Percentiles rank a stretch among this genome's conserved stretches.
These are phyloP conservation scores for Xylona heveae DNA, from an alignment of 495 filamentous ascomycete genomes.

Conservation along the genomic window DNA sequence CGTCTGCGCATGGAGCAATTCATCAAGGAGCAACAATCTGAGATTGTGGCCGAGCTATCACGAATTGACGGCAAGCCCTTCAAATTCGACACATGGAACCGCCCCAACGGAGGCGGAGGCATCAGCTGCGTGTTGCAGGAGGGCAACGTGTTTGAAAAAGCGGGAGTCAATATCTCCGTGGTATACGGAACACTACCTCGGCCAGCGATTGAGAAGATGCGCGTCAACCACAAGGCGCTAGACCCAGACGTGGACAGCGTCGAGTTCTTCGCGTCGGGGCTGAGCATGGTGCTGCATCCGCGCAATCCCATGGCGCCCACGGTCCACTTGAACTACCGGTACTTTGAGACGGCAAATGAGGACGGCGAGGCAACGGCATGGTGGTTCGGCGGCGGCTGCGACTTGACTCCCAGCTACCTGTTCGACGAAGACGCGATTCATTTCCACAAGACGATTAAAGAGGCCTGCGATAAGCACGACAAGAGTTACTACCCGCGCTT, in stretches of 20 bases:
- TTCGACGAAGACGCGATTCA: slow-evolving; percentile 94
- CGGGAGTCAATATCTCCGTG: slow-evolving; percentile 82
- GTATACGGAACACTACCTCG: slow-evolving; percentile 86
- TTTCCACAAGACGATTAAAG: slow-evolving; percentile 87
- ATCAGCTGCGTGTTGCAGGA: slow-evolving; percentile 89
- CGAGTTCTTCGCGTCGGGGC: slow-evolving; percentile 83
- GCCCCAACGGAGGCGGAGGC: slow-evolving; percentile 66
- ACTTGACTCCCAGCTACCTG: slow-evolving; percentile 83
- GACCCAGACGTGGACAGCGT: slow-evolving; percentile 55
- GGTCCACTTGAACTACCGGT: slow-evolving; percentile 95
- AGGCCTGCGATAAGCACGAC: slow-evolving; percentile 84
- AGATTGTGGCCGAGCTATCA: slow-evolving; percentile 65
- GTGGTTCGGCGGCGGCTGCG: slow-evolving; percentile 96
- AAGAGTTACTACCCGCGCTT: slow-evolving; percentile 82
- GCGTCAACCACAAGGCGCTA: slow-evolving; percentile 83
- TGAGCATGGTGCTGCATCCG: slow-evolving; percentile 85
- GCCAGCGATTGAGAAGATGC: slow-evolving; percentile 80
- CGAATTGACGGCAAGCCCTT: slow-evolving; percentile 62
- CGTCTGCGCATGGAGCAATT: slow-evolving; percentile 91
- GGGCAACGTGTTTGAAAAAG: slow-evolving; percentile 95
- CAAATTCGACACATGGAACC: slow-evolving; percentile 63
- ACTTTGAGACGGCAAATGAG: slow-evolving; percentile 85
- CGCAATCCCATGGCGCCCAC: slow-evolving; percentile 92
- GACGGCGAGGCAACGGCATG: slow-evolving; percentile 58
- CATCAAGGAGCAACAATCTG: slow-evolving; percentile 75